phyloP scores from a whole-genome alignment of 2,329 filamentous ascomycete species.

The Aspergillus spinulosporus region DNA sequence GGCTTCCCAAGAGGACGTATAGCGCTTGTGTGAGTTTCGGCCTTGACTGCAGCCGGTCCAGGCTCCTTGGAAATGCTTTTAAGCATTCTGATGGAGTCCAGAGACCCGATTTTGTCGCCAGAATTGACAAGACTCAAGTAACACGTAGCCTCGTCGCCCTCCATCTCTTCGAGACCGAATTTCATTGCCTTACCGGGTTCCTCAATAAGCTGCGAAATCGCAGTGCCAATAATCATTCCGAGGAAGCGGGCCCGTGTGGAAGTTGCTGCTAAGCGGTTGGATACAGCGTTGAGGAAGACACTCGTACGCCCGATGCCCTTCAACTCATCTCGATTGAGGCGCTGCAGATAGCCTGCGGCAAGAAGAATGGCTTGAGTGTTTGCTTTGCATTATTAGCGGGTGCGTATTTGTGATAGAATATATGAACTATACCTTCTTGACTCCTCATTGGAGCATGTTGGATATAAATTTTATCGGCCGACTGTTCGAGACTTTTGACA shows the following conservation, averaged over 20 bases:
- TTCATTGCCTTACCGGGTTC: conserved; percentile 69
- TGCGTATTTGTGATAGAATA: too few relatives aligned
- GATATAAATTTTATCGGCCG: conserved; percentile 85
- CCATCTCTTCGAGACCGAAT: conserved; percentile 80
- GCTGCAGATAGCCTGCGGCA: conserved; percentile 71
- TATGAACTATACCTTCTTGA: conserved; percentile 68
- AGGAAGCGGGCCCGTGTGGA: conserved; percentile 75
- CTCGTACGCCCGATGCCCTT: conserved; percentile 69
- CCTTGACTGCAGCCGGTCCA: conserved; percentile 21
- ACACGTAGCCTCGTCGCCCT: conserved; percentile 70
- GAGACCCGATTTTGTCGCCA: conserved; percentile 62
- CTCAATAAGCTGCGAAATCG: conserved; percentile 65
- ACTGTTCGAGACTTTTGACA: conserved; percentile 69
- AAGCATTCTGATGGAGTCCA: conserved; percentile 51
- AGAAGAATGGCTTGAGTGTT: conserved; percentile 79
- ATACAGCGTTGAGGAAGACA: conserved; percentile 73
- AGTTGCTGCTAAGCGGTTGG: conserved; percentile 77
- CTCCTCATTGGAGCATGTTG: conserved; percentile 79
- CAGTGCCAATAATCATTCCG: conserved; percentile 83
- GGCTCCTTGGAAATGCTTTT: conserved; percentile 18
- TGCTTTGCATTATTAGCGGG: conserved; percentile 52
- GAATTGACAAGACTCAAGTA: conserved; percentile 67
- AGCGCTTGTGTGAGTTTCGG: conserved; percentile 10
- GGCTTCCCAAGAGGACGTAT: neutral
- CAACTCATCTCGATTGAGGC: conserved; percentile 65